These are phyloP conservation scores for Leishmania guyanensis DNA, from an alignment of 208 protist genomes.

Conservation along the genomic window DNA sequence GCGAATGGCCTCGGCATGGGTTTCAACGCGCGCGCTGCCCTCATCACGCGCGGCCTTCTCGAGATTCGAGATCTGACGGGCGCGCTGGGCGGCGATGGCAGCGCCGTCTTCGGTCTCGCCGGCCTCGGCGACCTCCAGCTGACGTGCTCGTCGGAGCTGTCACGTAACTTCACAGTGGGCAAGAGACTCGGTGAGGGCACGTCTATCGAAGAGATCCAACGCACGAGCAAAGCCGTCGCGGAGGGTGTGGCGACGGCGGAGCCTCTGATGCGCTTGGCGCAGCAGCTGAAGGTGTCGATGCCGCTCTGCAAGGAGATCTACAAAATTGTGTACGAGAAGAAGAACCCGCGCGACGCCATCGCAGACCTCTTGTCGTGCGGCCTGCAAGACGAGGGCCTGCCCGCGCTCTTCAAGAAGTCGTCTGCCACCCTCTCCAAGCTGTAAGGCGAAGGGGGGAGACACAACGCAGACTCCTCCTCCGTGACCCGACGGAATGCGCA, in stretches of 20 bases:
- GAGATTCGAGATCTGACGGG: slow-evolving; percentile 87
- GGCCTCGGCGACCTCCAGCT: slow-evolving; percentile 90
- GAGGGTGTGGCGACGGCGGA: slow-evolving; percentile 81
- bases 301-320: slow-evolving; percentile 77
- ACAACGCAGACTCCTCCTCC: neutral
- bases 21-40: slow-evolving; percentile 73
- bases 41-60: slow-evolving; percentile 82
- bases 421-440: slow-evolving; percentile 24
- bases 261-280: slow-evolving; percentile 66
- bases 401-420: slow-evolving; percentile 36
- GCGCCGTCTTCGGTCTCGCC: slow-evolving; percentile 86
- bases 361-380: slow-evolving; percentile 22
- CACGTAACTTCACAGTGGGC: slow-evolving; percentile 89
- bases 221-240: slow-evolving; percentile 68
- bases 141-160: slow-evolving; percentile 89
- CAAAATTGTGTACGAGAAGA: slow-evolving; percentile 62
- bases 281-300: slow-evolving; percentile 55
- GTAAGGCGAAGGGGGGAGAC: neutral
- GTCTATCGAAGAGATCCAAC: slow-evolving; percentile 65
- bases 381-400: slow-evolving; percentile 69
- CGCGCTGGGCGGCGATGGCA: slow-evolving; percentile 74
- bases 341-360: slow-evolving; percentile 34
- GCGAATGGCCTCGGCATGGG: slow-evolving; percentile 72
- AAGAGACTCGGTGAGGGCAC: slow-evolving; percentile 76
- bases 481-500: neutral